Evolutionary conservation across 1,284 basidiomycete genomes (phyloP).

Genomic region (Chiua sp.): DNA sequence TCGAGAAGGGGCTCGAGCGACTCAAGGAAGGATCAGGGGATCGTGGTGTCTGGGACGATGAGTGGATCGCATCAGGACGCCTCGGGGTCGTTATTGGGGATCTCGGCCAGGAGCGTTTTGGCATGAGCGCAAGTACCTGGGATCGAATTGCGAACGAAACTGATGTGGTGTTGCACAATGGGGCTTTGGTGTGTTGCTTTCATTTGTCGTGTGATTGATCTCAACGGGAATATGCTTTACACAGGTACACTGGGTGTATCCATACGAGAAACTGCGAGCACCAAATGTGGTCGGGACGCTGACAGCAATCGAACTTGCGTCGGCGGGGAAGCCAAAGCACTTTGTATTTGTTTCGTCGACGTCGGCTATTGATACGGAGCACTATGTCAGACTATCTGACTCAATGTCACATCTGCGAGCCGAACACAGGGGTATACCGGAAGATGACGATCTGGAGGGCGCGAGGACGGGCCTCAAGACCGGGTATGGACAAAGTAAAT

Average conservation of each 20-base stretch:
- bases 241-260: slow-evolving; percentile 99
- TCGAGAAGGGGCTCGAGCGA: slow-evolving; percentile 71
- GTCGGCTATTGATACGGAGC: slow-evolving; percentile 89
- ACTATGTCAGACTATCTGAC: slow-evolving; percentile 91
- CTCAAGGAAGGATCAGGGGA: slow-evolving; percentile 81
- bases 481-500: slow-evolving; percentile 98
- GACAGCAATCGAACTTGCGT: slow-evolving; percentile 83
- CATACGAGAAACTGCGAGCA: slow-evolving; percentile 91
- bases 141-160: slow-evolving; percentile 71
- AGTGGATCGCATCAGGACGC: slow-evolving; percentile 76
- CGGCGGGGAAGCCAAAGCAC: slow-evolving; percentile 76
- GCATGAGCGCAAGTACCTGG: slow-evolving; percentile 76
- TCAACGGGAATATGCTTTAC: background rate
- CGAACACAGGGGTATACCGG: slow-evolving; percentile 73
- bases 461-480: slow-evolving; percentile 80
- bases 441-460: slow-evolving; percentile 92
- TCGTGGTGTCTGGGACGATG: slow-evolving; percentile 92
- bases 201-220: background rate
- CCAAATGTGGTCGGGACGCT: slow-evolving; percentile 94
- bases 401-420: slow-evolving; percentile 54
- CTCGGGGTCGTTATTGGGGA: slow-evolving; percentile 93
- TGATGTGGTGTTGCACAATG: slow-evolving; percentile 94
- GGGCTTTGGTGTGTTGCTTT: slow-evolving; percentile 78
- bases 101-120: slow-evolving; percentile 79
- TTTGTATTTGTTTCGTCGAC: slow-evolving; percentile 96